These are phyloP conservation scores for Lepiota brunneoincarnata DNA, from an alignment of 768 basidiomycete genomes.

Conservation along the genomic window DNA sequence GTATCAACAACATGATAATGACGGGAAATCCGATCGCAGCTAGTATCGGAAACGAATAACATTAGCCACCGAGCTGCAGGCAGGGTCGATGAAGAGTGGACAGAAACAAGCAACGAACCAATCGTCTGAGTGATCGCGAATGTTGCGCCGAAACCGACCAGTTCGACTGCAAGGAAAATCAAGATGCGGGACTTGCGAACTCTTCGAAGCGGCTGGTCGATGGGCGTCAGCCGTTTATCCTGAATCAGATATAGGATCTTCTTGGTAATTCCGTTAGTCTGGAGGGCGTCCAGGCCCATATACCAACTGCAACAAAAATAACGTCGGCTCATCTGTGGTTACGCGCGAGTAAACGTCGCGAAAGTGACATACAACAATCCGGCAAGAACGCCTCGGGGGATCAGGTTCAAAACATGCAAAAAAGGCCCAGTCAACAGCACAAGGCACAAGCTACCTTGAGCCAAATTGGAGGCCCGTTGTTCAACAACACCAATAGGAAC, in stretches of 20 bases:
- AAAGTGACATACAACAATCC: slow-evolving; percentile 73
- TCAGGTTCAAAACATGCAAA: slow-evolving; percentile 72
- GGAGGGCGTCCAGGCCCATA: slow-evolving; percentile 85
- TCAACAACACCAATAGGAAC: slow-evolving; percentile 79
- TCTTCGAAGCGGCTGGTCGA: slow-evolving; percentile 65
- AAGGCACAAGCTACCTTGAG: slow-evolving; percentile 76
- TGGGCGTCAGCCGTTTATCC: slow-evolving; percentile 61
- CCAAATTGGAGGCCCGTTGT: slow-evolving; percentile 89
- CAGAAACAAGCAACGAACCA: slow-evolving; percentile 41
- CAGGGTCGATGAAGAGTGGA: slow-evolving; percentile 15
- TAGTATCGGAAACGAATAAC: slow-evolving; percentile 21
- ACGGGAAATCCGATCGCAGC: slow-evolving; percentile 92
- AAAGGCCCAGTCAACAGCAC: slow-evolving; percentile 82
- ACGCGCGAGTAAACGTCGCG: background rate
- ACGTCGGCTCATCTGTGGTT: background rate
- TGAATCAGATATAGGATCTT: slow-evolving; percentile 79
- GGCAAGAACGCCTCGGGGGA: slow-evolving; percentile 81
- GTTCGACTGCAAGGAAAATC: slow-evolving; percentile 71
- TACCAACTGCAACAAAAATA: slow-evolving; percentile 61
- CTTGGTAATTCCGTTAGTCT: slow-evolving; percentile 77
- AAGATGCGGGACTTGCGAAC: slow-evolving; percentile 75
- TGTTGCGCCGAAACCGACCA: slow-evolving; percentile 82
- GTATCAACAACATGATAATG: slow-evolving; percentile 81
- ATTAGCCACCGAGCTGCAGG: slow-evolving; percentile 26
- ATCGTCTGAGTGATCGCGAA: slow-evolving; percentile 91